phyloP scores from a whole-genome alignment of 2,329 filamentous ascomycete species.

The Curvularia spicifera region DNA sequence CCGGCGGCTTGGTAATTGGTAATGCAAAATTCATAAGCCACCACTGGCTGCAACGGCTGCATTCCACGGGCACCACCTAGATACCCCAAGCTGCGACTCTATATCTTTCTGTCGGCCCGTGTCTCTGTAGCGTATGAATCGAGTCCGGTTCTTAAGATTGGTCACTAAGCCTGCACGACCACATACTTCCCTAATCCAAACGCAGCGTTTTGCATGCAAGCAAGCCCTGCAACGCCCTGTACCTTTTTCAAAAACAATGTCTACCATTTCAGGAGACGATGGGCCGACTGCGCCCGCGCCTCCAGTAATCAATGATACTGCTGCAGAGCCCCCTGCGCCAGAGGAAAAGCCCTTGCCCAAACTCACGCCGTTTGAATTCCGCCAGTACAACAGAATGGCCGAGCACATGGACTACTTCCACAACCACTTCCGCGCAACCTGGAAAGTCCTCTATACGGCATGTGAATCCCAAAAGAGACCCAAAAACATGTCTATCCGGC shows the following conservation, averaged over 20 bases:
- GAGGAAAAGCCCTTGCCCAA: slow-evolving; percentile 61
- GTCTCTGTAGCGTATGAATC: slow-evolving; percentile 13
- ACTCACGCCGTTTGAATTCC: slow-evolving; percentile 70
- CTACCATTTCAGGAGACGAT: slow-evolving; percentile 8
- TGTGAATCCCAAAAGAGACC: slow-evolving; percentile 67
- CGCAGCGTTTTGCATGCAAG: slow-evolving; percentile 1
- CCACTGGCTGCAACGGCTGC: slow-evolving; percentile 21
- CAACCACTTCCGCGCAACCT: slow-evolving; percentile 57
- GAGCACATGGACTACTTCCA: slow-evolving; percentile 75
- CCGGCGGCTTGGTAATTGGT: slow-evolving; percentile 23
- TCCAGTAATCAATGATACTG: slow-evolving; percentile 8
- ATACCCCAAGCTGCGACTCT: slow-evolving; percentile 6
- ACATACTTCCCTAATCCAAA: neutral
- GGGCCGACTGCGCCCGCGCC: slow-evolving; percentile 8
- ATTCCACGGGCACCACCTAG: slow-evolving; percentile 14
- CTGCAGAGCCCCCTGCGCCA: neutral
- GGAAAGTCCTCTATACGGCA: slow-evolving; percentile 73
- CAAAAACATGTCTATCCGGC: slow-evolving; percentile 66
- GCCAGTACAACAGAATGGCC: slow-evolving; percentile 73
- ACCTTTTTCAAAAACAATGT: slow-evolving; percentile 9
- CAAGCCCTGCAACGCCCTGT: slow-evolving; percentile 2
- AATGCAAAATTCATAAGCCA: slow-evolving; percentile 24
- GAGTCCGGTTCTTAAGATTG: slow-evolving; percentile 8
- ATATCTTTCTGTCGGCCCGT: neutral
- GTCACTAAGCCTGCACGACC: slow-evolving; percentile 6